Percentiles rank a stretch among this genome's conserved stretches.
Evolutionary conservation across 2,329 filamentous ascomycete genomes (phyloP).

Genomic region (Onygenales sp.): DNA sequence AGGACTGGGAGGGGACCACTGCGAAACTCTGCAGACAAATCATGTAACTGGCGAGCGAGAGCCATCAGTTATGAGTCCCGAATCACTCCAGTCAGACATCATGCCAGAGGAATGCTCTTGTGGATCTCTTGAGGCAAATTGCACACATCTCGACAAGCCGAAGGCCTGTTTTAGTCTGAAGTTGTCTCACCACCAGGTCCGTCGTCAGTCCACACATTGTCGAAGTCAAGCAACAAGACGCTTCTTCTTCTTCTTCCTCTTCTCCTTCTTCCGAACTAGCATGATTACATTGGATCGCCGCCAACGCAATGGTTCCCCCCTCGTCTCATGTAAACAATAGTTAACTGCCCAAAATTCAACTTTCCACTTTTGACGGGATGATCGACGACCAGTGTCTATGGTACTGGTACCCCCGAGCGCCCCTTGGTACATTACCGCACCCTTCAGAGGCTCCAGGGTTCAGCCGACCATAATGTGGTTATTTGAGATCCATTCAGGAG

Average conservation of each 20-base stretch:
- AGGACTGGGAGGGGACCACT: too few species aligned
- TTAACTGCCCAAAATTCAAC: background rate
- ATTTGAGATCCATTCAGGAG: background rate
- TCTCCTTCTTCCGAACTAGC: background rate
- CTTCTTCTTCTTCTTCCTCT: background rate
- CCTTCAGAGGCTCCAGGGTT: too few species aligned
- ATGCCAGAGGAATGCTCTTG: background rate
- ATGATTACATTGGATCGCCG: background rate
- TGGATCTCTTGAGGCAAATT: background rate
- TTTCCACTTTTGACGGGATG: background rate
- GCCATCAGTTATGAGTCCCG: background rate
- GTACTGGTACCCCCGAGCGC: background rate
- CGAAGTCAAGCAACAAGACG: too few species aligned
- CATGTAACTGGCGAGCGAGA: background rate
- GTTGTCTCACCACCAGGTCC: too few species aligned
- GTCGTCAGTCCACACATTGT: too few species aligned
- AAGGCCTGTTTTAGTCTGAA: background rate
- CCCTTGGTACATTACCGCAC: too few species aligned
- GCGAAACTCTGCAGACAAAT: background rate
- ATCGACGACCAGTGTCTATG: background rate
- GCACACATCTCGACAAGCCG: background rate
- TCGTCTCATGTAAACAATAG: background rate
- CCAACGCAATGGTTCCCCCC: too few species aligned
- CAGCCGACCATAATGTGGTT: too few species aligned
- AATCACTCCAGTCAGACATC: background rate